Evolutionary conservation across 2,329 filamentous ascomycete species (phyloP), one percentile per base, ranked within the genome.

Genomic region (Juglanconis juglandina): DNA sequence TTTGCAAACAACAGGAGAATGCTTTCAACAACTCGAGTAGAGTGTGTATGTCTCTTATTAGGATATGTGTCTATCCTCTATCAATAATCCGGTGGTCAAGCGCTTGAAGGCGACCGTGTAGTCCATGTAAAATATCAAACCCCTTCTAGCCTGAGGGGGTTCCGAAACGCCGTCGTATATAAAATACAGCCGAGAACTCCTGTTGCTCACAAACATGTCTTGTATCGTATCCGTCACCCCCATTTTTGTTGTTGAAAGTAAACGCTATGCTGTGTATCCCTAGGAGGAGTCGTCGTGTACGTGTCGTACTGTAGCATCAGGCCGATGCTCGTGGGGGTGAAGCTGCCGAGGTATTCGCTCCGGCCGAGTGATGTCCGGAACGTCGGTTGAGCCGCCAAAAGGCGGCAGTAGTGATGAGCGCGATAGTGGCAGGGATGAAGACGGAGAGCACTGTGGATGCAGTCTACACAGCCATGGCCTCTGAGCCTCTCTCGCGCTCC

Each of bases 401-500:
- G 9, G 37, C 17, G 17, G 56, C 9, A 35, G 4, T 50, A 6
- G 35, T 41, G 35, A 42, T 51, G 39, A 35, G 37, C 39, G 41
- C 10, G 32, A 14, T 8, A 2, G 35, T 35, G 32, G 17, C 14
- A 35, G 46, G 8, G 24, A 13, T 14, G 34, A 34, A 1, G 13
- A 13, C 1, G 5, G 30, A 10, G n/a, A n/a, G 13, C 17, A 6
- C n/a, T 3, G 7, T 52, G 9, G 7, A 46, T 11, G 32, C 10
- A 8, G 50, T 11, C 56, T 60, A 62, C 32, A 42, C 49, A 44
- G 60, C 56, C 39, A 60, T 9, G 3, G 62, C 39, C 53, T 48
- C 37, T 10, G 14, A 11, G 30, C 35, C 24, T 35, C 67, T 67
- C 68, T 84, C 81, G 63, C 85, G 81, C 72, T 91, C 89, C 74